phyloP scores from a whole-genome alignment of 2,329 filamentous ascomycete species.

The Penicillium sp. region DNA sequence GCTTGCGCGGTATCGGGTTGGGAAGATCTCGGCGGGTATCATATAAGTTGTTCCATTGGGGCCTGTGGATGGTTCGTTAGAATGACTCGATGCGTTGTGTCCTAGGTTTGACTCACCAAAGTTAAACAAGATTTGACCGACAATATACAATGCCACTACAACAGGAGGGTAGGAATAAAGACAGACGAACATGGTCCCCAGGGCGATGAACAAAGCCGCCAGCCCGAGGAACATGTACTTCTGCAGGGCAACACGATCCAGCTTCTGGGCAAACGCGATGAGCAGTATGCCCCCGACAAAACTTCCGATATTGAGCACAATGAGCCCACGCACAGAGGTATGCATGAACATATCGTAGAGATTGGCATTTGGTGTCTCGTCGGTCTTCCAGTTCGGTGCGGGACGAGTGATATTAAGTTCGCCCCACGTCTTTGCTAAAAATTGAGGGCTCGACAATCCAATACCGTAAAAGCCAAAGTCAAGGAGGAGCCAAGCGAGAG shows the following conservation, averaged over 20 bases:
- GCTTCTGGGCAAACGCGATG: conserved; percentile 37
- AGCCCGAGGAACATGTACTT: conserved; percentile 45
- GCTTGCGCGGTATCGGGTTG: conserved; percentile 53
- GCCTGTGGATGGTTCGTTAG: conserved; percentile 19
- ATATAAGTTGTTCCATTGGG: conserved; percentile 44
- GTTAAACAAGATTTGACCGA: conserved; percentile 49
- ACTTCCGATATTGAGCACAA: conserved; percentile 42
- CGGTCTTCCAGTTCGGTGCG: conserved; percentile 37
- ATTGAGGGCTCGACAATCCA: conserved; percentile 45
- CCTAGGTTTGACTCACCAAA: conserved; percentile 34
- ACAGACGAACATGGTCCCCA: conserved; percentile 43
- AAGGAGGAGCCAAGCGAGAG: conserved; percentile 53
- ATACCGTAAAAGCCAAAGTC: conserved; percentile 60
- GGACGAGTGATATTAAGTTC: conserved; percentile 26
- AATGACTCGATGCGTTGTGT: background rate
- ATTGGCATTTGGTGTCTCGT: conserved; percentile 39
- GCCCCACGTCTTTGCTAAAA: conserved; percentile 42
- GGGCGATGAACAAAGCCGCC: conserved; percentile 41
- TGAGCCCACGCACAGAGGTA: conserved; percentile 37
- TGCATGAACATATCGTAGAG: conserved; percentile 39
- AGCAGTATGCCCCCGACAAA: conserved; percentile 42
- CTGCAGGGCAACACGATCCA: conserved; percentile 44
- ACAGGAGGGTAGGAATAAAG: conserved; percentile 34
- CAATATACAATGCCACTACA: conserved; percentile 42
- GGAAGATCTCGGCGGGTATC: conserved; percentile 57